Conservation (phyloP, 2,329 filamentous ascomycete species). For the Ophiostoma quercus region DNA sequence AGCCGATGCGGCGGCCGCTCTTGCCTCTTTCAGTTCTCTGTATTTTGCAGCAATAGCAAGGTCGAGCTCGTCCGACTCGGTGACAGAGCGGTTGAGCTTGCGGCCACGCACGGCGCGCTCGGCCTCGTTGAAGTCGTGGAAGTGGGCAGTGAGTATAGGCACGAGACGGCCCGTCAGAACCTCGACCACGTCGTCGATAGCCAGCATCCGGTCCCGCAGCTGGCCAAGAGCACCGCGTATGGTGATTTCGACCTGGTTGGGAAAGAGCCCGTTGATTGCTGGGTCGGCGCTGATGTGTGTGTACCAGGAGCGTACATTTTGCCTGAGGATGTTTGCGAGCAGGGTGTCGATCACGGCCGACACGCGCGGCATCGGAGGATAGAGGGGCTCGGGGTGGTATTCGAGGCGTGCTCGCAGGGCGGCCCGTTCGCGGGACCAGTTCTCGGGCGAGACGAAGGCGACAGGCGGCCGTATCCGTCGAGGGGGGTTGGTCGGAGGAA, state of each 20-base stretch:
- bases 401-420: constrained; percentile 56
- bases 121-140: constrained; percentile 85
- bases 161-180: constrained; percentile 75
- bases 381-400: constrained; percentile 66
- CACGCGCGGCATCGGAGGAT: constrained; percentile 68
- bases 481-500: background rate
- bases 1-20: background rate
- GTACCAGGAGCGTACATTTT: constrained; percentile 90
- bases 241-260: constrained; percentile 77
- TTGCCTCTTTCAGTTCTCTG: constrained; percentile 47
- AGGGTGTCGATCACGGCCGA: constrained; percentile 76
- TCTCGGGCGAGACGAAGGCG: constrained; percentile 55
- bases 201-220: constrained; percentile 65
- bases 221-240: constrained; percentile 67
- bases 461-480: constrained; percentile 14
- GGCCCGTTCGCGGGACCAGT: constrained; percentile 67
- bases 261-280: constrained; percentile 47
- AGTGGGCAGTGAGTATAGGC: constrained; percentile 80
- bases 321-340: constrained; percentile 68
- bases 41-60: constrained; percentile 94
- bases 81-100: constrained; percentile 82
- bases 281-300: constrained; percentile 63
- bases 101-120: constrained; percentile 81
- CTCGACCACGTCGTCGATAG: constrained; percentile 83
- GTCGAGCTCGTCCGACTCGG: constrained; percentile 93